Evolutionary conservation across 176 grass and related monocot species (phyloP).

Genomic region (Echinochloa phyllopogon): DNA sequence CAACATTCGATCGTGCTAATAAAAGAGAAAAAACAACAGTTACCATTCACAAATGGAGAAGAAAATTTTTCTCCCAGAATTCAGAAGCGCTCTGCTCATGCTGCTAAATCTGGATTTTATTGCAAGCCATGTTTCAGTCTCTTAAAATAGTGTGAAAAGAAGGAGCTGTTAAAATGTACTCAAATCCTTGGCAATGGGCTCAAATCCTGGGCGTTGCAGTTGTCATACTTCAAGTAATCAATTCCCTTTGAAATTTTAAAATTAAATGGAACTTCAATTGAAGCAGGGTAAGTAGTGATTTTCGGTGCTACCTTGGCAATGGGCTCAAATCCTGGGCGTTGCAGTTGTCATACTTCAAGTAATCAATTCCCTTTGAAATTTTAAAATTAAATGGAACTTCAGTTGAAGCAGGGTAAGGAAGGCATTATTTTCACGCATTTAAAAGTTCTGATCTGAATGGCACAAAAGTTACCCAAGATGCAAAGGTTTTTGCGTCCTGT

Average conservation of each 20-base stretch:
- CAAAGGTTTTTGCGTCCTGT: constrained; percentile 50
- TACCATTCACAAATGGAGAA: constrained; percentile 68
- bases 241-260: neutral
- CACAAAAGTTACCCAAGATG: constrained; percentile 42
- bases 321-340: neutral
- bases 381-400: neutral
- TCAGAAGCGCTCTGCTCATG: constrained; percentile 52
- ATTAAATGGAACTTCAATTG: neutral
- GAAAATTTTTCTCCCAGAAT: constrained; percentile 55
- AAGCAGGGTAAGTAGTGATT: neutral
- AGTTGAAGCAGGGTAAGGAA: neutral
- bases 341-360: constrained; percentile 39
- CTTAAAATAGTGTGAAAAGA: neutral
- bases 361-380: constrained; percentile 16
- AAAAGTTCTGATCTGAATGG: neutral
- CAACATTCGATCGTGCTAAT: neutral
- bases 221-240: constrained; percentile 36
- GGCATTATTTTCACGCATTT: neutral
- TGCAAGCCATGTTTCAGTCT: neutral
- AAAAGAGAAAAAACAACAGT: neutral
- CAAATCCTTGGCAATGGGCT: neutral
- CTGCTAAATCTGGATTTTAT: constrained; percentile 43
- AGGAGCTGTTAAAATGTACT: neutral
- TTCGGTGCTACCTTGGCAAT: neutral
- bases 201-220: constrained; percentile 3